phyloP scores from a whole-genome alignment of 768 basidiomycete genomes.

The Strobilomyces dryophilus region DNA sequence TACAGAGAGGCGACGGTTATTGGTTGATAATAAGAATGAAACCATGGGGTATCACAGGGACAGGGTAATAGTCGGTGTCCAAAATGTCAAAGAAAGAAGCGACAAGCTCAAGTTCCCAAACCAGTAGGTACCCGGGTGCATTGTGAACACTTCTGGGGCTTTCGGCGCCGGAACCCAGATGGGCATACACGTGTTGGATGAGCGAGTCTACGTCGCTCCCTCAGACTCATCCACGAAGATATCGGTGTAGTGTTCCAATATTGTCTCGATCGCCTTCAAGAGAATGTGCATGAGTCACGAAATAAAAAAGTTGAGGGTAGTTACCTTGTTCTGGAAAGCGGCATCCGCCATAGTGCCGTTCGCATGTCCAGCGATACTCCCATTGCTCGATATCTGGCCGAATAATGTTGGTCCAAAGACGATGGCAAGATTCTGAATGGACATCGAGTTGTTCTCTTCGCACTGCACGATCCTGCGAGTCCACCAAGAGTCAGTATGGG shows the following conservation, averaged over 20 bases:
- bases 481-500: slow-evolving; percentile 7
- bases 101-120: background rate
- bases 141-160: background rate
- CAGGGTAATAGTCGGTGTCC: slow-evolving; percentile 20
- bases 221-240: slow-evolving; percentile 93
- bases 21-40: slow-evolving; percentile 10
- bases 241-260: slow-evolving; percentile 89
- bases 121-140: background rate
- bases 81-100: background rate
- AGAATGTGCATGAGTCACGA: slow-evolving; percentile 8
- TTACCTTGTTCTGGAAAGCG: slow-evolving; percentile 67
- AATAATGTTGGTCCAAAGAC: slow-evolving; percentile 98
- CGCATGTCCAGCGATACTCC: slow-evolving; percentile 41
- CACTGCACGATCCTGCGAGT: slow-evolving; percentile 65
- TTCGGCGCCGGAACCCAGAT: background rate
- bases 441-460: slow-evolving; percentile 85
- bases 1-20: background rate
- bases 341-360: slow-evolving; percentile 65
- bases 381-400: slow-evolving; percentile 53
- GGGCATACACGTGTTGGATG: background rate
- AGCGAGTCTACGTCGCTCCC: slow-evolving; percentile 23
- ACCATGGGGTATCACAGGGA: slow-evolving; percentile 25
- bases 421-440: slow-evolving; percentile 87
- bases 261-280: slow-evolving; percentile 86
- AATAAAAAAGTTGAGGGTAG: background rate